phyloP scores from a whole-genome alignment of 1,284 basidiomycete species.

The Trametes hirsuta region DNA sequence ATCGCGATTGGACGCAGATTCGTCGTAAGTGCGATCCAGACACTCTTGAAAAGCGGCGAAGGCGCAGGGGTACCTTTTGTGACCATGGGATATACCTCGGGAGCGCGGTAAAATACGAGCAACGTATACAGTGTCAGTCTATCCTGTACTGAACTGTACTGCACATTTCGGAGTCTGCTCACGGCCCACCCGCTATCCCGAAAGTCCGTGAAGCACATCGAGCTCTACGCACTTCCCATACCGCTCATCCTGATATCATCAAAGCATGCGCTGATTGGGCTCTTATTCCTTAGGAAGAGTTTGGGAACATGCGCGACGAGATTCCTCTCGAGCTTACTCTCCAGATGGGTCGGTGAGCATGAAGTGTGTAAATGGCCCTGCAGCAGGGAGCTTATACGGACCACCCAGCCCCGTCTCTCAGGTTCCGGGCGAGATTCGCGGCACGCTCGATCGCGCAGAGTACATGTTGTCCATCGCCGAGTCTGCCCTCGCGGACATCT shows the following conservation, averaged over 20 bases:
- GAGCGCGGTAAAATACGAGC: too few species aligned
- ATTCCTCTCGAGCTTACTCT: constrained; percentile 77
- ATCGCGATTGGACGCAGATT: constrained; percentile 78
- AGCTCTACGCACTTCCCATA: not conserved
- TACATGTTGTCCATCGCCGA: constrained; percentile 89
- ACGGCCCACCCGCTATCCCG: not conserved
- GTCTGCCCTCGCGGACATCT: constrained; percentile 75
- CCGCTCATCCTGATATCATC: not conserved
- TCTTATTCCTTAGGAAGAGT: constrained; percentile 59
- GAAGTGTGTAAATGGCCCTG: not conserved
- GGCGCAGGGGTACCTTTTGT: not conserved
- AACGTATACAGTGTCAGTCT: too few species aligned
- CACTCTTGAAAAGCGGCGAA: not conserved
- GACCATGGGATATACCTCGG: not conserved
- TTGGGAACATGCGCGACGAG: constrained; percentile 70
- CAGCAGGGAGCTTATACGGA: not conserved
- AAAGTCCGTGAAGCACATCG: not conserved
- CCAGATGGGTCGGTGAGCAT: constrained; percentile 78
- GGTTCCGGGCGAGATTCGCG: constrained; percentile 77
- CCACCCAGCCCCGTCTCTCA: constrained; percentile 74
- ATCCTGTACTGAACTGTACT: not conserved
- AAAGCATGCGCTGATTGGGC: too few species aligned
- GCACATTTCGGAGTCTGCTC: not conserved
- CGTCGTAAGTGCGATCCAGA: constrained; percentile 52
- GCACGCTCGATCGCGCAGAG: constrained; percentile 79